Base-by-base conservation (phyloP, 2,329 filamentous ascomycete species). In the Verticillium nonalfalfae region DNA sequence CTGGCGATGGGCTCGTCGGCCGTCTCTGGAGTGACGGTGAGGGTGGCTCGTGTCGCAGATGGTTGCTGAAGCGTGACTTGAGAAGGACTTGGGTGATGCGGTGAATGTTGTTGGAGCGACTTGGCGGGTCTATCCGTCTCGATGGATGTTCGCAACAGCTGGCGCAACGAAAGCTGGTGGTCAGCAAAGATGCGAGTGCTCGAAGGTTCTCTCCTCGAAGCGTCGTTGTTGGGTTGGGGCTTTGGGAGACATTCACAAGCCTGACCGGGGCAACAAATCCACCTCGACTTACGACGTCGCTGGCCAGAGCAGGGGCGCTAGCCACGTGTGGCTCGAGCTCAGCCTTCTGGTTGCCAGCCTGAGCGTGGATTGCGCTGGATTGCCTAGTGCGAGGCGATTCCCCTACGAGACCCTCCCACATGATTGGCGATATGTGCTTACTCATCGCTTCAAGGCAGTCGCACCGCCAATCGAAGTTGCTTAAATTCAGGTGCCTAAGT, bases 21-120 rank as follows among this genome's bases (percentile, higher is more conserved):
- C 58, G 54, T 57, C 40, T 57, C 59, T 45, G 36, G 26, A 57
- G 56, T 56, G 59, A 57, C 60, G 59, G 62, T 60, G 60, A 59
- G 61, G 57, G 59, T 58, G 35, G 60, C 60, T 64, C 14, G 55
- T 14, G 55, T 57, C 55, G 55, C 26, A 57, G 35, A 21, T 57
- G 10, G 11, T 26, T 57, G 26, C 55, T 34, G 31, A 34, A 57
- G 33, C 31, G 55, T 57, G 31, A 21, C 31, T 34, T n/a, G 33
- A 57, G n/a, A 18, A 56, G 55, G 55, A 57, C 18, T 52, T 9
- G 45, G 9, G 60, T 60, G 56, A 62, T 58, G 50, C 39, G 61
- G 61, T 59, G 56, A 15, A 56, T 50, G 54, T 34, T 34, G 26
- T 62, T 56, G 62, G 13, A 15, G 62, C 56, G 36, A 40, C 50